Conservation (phyloP, 225 moss, liverwort and hornwort genomes). For the Marchantia paleacea region DNA sequence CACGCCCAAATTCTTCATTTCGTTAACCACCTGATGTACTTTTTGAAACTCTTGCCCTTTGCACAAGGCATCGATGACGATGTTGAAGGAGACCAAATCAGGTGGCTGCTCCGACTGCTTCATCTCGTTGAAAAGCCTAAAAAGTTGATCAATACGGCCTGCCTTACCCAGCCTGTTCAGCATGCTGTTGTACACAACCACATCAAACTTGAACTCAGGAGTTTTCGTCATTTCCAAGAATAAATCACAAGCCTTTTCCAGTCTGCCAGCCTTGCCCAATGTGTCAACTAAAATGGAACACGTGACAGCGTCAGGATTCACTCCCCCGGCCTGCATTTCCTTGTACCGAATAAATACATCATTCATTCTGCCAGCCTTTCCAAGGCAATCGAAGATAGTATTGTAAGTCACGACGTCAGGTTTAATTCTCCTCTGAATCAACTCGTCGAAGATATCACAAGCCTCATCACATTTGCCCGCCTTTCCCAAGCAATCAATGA, state of each 20-base stretch:
- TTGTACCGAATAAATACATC: conserved; percentile 41
- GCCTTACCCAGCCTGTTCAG: conserved; percentile 48
- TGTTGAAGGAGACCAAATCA: conserved; percentile 45
- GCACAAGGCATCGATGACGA: conserved; percentile 45
- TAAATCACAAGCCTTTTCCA: conserved; percentile 44
- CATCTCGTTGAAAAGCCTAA: conserved; percentile 44
- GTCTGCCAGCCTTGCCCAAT: conserved; percentile 44
- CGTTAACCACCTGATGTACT: conserved; percentile 36
- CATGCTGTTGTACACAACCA: conserved; percentile 46
- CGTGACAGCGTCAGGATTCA: conserved; percentile 39
- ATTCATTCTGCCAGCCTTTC: conserved; percentile 42
- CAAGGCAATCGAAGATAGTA: conserved; percentile 45
- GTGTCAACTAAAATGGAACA: conserved; percentile 53
- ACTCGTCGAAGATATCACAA: conserved; percentile 32
- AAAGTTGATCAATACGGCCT: conserved; percentile 40
- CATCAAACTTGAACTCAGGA: conserved; percentile 38
- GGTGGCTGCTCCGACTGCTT: conserved; percentile 32
- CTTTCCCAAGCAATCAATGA: conserved; percentile 51
- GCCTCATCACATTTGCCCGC: conserved; percentile 40
- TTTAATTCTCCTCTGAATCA: conserved; percentile 34
- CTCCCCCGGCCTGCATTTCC: conserved; percentile 44
- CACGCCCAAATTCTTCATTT: conserved; percentile 42
- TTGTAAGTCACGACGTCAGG: conserved; percentile 53
- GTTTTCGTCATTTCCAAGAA: conserved; percentile 45
- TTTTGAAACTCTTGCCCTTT: conserved; percentile 38